Evolutionary conservation across 2,329 filamentous ascomycete genomes (phyloP), one percentile per base, ranked within the genome.

Genomic region (Phoma sp.): DNA sequence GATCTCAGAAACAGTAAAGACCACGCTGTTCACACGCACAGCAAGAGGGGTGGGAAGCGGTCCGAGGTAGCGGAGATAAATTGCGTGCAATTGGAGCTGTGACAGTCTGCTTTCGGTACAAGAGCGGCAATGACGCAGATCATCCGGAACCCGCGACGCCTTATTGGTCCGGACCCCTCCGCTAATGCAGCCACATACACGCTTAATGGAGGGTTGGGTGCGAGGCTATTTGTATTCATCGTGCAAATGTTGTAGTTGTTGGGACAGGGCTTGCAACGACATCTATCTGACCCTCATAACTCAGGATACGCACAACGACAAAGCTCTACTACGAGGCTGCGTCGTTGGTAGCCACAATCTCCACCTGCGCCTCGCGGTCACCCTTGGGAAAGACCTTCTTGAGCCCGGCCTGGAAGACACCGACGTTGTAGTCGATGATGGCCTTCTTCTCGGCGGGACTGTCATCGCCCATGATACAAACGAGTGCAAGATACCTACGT

Each of bases 401-500:
- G 69, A 96, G 76, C 0, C 91, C 91, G 67, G 90, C 86, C 44
- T 93, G 90, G 29, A 93, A 88, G 0, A 91, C 88, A 67, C 91
- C 88, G 2, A 94, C 89, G 67, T 96, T 95, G 85, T 94, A 92
- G 65, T 92, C 92, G 58, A 96, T 90, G 59, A 93, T 79, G 4
- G 89, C 88, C 80, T 94, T 91, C 79, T 90, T 91, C 70, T 92
- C 89, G 65, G 91, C 91, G 25, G 88, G 90, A 50, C 90, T 90
- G 70, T 85, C 83, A 59, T 94, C 90, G 73, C 89, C 89, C 90
- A 94, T 93, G 60, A 96, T 88, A 56, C 91, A 92, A 31, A 96
- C 90, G 13, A 96, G 81, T 0, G 90, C 90, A 40, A 95, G 81
- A 71, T 93, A 92, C 58, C 85, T 87, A 36, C 24, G 6, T n/a